Evolutionary conservation across 2,329 filamentous ascomycete genomes (phyloP), one percentile per base, ranked within the genome.

Genomic region (Xylaria arbuscula): DNA sequence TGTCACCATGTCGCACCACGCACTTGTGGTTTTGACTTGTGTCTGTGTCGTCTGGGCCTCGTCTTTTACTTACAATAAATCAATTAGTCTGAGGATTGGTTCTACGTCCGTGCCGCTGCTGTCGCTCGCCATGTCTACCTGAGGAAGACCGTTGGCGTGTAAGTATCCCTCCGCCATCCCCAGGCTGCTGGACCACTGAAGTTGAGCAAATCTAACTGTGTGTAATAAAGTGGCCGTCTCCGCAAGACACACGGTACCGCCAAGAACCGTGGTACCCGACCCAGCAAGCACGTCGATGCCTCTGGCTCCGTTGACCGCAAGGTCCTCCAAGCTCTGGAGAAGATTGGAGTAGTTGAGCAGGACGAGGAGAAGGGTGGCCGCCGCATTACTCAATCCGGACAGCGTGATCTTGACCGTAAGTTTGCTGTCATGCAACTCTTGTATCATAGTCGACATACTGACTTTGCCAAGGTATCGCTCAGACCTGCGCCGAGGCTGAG

Each of bases 301-400:
- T 94, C 91, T 77, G 95, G 95, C 83, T 91, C 90, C 81, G 94
- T 99, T 78, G 96, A 99, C 89, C 94, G 96, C 85, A 98, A 98
- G 89, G 89, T 97, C 82, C 87, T 98, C 83, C 96, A 99, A 89
- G 88, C 94, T 72, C 92, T 99, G 69, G 96, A 98, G 92, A 98
- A 98, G 92, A 98, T 99, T 80, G 94, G 95, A 84, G 94, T 99
- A 78, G 87, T 99, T 73, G 96, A 99, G 92, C 88, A 92, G 81
- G 95, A 98, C 80, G 95, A 98, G 89, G 95, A 98, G 77, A 97
- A 97, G 90, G 96, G 96, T 85, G 96, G 96, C 81, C 93, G 96
- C 82, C 91, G 96, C 84, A 98, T 99, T 87, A 98, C 96, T 80
- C 94, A 98, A 89, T 22, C 9, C 59, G 67, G 69, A 82, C 94